Conservation (phyloP, 176 grass and related monocot genomes). For the Cenchrus americanus region DNA sequence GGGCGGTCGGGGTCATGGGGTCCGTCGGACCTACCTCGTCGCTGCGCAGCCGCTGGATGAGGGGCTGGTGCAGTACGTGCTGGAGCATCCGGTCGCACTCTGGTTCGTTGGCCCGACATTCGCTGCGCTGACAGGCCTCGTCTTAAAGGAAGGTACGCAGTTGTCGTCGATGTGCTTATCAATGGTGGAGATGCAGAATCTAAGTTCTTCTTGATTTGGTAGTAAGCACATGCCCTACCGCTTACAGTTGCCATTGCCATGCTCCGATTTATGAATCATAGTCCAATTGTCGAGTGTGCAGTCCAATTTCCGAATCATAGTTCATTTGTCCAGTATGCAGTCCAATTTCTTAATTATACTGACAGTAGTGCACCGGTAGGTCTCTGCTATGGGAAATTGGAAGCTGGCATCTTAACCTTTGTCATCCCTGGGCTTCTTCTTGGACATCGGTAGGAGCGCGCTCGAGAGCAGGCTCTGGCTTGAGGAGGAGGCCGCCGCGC, state of each 20-base stretch:
- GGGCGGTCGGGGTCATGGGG: conserved; percentile 60
- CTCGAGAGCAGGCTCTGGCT: conserved; percentile 94
- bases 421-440: conserved; percentile 90
- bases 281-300: background rate
- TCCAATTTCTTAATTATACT: background rate
- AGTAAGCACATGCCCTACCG: background rate
- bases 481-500: conserved; percentile 64
- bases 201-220: background rate
- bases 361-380: conserved; percentile 39
- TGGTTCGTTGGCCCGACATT: conserved; percentile 85
- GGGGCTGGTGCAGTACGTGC: conserved; percentile 62
- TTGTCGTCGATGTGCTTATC: background rate
- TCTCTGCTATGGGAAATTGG: conserved; percentile 89
- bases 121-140: conserved; percentile 82
- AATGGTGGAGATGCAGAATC: background rate
- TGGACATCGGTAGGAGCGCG: conserved; percentile 78
- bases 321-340: too few relatives aligned
- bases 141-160: conserved; percentile 90
- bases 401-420: conserved; percentile 90
- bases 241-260: background rate
- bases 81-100: conserved; percentile 57
- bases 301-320: too few relatives aligned
- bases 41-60: conserved; percentile 60
- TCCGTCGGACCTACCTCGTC: conserved; percentile 61
- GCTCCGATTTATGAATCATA: background rate